A percentile compares a stretch with the other conserved stretches of the same genome.
Conservation (phyloP, 495 filamentous ascomycete species). For the Parachaetomium inaequale region DNA sequence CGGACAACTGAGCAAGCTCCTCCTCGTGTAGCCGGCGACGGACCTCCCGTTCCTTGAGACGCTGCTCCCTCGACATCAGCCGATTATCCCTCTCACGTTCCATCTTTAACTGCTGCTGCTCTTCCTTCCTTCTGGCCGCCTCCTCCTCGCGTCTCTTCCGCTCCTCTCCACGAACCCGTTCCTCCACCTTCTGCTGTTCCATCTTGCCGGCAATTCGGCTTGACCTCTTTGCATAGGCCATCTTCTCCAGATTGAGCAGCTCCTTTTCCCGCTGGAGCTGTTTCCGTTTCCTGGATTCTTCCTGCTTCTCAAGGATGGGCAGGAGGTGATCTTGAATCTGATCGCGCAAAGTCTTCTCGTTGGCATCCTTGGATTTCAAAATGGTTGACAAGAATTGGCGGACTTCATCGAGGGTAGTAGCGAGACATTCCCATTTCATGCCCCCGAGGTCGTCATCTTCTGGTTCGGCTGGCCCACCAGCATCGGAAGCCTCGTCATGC, state of each 20-base stretch:
- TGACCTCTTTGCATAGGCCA: slow-evolving; percentile 91
- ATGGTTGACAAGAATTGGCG: slow-evolving; percentile 66
- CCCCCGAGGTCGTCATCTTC: slow-evolving; percentile 62
- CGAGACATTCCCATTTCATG: slow-evolving; percentile 88
- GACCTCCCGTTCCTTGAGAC: slow-evolving; percentile 75
- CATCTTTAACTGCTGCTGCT: slow-evolving; percentile 62
- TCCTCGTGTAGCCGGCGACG: slow-evolving; percentile 79
- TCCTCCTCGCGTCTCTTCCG: slow-evolving; percentile 64
- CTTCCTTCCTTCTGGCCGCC: slow-evolving; percentile 62
- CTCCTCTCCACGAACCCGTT: slow-evolving; percentile 67
- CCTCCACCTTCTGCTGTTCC: slow-evolving; percentile 71
- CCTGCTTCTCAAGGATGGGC: slow-evolving; percentile 77
- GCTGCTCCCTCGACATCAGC: slow-evolving; percentile 78
- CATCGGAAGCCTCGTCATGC: slow-evolving; percentile 38
- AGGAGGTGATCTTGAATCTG: slow-evolving; percentile 70
- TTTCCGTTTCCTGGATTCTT: slow-evolving; percentile 69
- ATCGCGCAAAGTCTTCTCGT: slow-evolving; percentile 73
- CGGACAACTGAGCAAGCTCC: slow-evolving; percentile 71
- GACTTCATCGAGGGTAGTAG: slow-evolving; percentile 73
- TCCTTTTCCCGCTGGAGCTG: slow-evolving; percentile 72
- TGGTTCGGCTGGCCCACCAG: slow-evolving; percentile 38
- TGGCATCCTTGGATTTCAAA: slow-evolving; percentile 67
- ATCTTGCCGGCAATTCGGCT: slow-evolving; percentile 78
- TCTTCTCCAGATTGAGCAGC: slow-evolving; percentile 69
- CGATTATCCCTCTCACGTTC: slow-evolving; percentile 73